Conservation (phyloP, 305 asterid genomes). For the Solanum hybrid region DNA sequence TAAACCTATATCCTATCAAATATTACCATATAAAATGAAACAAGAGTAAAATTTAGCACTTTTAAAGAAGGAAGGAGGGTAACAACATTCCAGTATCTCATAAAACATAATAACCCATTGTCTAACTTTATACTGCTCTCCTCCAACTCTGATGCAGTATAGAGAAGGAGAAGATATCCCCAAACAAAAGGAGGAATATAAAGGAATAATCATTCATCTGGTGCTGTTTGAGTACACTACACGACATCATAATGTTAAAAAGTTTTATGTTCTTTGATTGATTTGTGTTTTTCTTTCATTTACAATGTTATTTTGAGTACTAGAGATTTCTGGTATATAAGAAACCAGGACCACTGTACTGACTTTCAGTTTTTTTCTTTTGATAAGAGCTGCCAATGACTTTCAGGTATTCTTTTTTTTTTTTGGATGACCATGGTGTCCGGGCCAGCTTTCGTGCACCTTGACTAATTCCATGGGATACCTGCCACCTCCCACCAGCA, state of each 20-base stretch:
- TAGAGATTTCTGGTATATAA: background rate
- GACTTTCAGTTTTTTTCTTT: background rate
- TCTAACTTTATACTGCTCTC: background rate
- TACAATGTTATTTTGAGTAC: background rate
- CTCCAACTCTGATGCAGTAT: background rate
- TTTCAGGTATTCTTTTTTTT: background rate
- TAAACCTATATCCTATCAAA: background rate
- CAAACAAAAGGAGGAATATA: background rate
- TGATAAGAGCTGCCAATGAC: background rate
- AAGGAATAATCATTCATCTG: background rate
- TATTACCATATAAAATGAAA: background rate
- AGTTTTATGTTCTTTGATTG: background rate
- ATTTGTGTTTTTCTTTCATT: background rate
- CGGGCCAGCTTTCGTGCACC: background rate
- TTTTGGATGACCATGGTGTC: background rate
- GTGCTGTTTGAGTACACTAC: background rate
- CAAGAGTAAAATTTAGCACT: background rate
- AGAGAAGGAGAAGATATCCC: background rate
- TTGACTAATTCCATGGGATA: background rate
- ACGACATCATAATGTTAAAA: background rate
- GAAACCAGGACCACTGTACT: background rate
- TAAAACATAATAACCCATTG: background rate
- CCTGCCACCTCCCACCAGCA: background rate
- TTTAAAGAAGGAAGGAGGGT: background rate
- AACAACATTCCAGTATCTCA: background rate